phyloP scores from a whole-genome alignment of 2,329 filamentous ascomycete species.

The Coniella lustricola region DNA sequence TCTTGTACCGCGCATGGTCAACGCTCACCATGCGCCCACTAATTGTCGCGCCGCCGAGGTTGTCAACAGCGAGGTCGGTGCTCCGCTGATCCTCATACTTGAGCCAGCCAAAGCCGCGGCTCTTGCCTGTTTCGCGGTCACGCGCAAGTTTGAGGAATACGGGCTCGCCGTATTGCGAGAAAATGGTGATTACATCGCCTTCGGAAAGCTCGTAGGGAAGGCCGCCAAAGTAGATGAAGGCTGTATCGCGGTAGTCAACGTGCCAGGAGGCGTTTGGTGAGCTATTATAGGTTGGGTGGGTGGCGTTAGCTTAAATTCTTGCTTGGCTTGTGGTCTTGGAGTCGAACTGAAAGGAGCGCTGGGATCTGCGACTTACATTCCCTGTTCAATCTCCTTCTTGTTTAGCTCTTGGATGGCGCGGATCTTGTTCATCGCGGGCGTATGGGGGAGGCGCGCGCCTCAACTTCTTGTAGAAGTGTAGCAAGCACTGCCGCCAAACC shows the following conservation, averaged over 20 bases:
- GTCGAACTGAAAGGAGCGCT: background rate
- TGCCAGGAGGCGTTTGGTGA: slow-evolving; percentile 90
- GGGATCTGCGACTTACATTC: slow-evolving; percentile 50
- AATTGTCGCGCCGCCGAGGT: slow-evolving; percentile 79
- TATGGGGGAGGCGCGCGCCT: background rate
- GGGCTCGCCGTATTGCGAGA: slow-evolving; percentile 94
- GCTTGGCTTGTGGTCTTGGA: background rate
- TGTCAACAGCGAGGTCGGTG: slow-evolving; percentile 93
- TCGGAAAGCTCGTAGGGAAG: slow-evolving; percentile 89
- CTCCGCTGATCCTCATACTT: slow-evolving; percentile 98
- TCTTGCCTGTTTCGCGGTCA: slow-evolving; percentile 95
- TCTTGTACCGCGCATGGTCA: slow-evolving; percentile 89
- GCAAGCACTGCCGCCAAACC: no score
- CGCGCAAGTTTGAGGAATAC: slow-evolving; percentile 86
- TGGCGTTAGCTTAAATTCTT: slow-evolving; percentile 5
- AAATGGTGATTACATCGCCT: slow-evolving; percentile 92
- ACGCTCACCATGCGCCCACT: slow-evolving; percentile 75
- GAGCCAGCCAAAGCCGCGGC: slow-evolving; percentile 87
- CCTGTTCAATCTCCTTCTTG: slow-evolving; percentile 86
- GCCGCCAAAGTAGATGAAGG: slow-evolving; percentile 93
- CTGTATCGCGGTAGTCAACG: slow-evolving; percentile 89
- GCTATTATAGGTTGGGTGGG: slow-evolving; percentile 33
- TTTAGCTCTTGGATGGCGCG: slow-evolving; percentile 89
- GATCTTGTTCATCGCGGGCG: slow-evolving; percentile 76
- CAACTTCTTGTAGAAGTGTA: background rate